phyloP scores from a whole-genome alignment of 1,284 basidiomycete species.

The Pholiota adiposa region DNA sequence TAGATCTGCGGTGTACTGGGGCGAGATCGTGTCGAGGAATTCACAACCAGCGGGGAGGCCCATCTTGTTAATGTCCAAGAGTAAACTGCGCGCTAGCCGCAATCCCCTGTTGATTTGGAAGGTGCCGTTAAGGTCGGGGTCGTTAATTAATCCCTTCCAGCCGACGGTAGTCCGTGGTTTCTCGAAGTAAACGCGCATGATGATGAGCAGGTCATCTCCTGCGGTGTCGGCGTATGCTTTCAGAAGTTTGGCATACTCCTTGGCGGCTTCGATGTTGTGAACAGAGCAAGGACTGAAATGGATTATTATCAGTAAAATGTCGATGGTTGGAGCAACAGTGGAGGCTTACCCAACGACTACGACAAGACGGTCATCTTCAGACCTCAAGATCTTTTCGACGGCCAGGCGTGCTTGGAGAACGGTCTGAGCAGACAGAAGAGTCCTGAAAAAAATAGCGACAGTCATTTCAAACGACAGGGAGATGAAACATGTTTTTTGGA shows the following conservation, averaged over 20 bases:
- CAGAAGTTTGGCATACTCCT: conserved; percentile 84
- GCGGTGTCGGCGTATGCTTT: conserved; percentile 81
- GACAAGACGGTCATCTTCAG: conserved; percentile 87
- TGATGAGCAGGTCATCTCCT: conserved; percentile 88
- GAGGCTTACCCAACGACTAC: conserved; percentile 82
- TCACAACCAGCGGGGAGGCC: conserved; percentile 90
- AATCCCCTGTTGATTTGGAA: conserved; percentile 98
- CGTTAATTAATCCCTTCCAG: conserved; percentile 99
- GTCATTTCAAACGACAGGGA: conserved; percentile 11
- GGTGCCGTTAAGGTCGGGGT: conserved; percentile 83
- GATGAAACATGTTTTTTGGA: conserved; percentile 1
- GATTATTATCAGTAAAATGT: conserved; percentile 1
- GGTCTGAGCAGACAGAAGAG: conserved; percentile 76
- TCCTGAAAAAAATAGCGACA: conserved; percentile 41
- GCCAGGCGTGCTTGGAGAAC: conserved; percentile 84
- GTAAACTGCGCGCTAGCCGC: conserved; percentile 86
- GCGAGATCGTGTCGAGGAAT: conserved; percentile 87
- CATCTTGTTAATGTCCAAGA: conserved; percentile 86
- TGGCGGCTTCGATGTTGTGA: conserved; percentile 83
- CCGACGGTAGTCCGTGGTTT: conserved; percentile 97
- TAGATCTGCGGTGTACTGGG: conserved; percentile 95
- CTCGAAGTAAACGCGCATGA: conserved; percentile 98
- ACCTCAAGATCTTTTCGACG: conserved; percentile 80
- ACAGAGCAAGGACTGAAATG: conserved; percentile 85
- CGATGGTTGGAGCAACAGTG: background rate